A percentile compares a stretch with the other conserved stretches of the same genome.
These are phyloP conservation scores for Cladophialophora yegresii DNA, from an alignment of 2,329 filamentous ascomycete genomes.

Conservation along the genomic window DNA sequence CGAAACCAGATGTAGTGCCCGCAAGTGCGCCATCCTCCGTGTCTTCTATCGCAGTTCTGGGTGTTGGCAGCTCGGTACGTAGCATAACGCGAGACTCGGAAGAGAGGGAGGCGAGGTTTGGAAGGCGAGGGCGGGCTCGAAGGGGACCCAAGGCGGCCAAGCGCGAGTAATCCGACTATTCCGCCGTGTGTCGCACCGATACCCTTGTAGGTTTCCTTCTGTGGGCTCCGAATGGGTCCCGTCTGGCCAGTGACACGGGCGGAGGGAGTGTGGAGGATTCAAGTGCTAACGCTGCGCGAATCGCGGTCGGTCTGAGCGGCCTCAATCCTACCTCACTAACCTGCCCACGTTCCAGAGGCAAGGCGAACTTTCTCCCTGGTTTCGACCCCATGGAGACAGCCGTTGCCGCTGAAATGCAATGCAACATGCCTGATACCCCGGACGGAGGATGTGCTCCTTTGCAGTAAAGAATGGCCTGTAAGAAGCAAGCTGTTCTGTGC, in stretches of 20 bases:
- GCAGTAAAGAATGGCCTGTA: background rate
- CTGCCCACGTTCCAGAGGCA: conserved; percentile 1
- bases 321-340: conserved; percentile 30
- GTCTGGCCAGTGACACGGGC: conserved; percentile 12
- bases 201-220: conserved; percentile 15
- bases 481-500: background rate
- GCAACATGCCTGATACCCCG: conserved; percentile 14
- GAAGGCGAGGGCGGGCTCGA: background rate
- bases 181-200: conserved; percentile 17
- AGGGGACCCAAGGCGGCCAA: conserved; percentile 1
- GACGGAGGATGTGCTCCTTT: background rate
- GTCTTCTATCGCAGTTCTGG: conserved; percentile 12
- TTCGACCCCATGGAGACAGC: conserved; percentile 8
- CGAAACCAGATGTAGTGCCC: conserved; percentile 15
- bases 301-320: conserved; percentile 5
- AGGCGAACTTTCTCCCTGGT: background rate
- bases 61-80: conserved; percentile 8
- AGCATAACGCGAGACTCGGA: conserved; percentile 11
- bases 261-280: conserved; percentile 16
- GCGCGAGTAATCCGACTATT: conserved; percentile 23
- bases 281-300: conserved; percentile 1
- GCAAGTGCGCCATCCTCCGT: conserved; percentile 11
- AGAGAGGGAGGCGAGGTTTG: conserved; percentile 19
- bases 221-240: conserved; percentile 4
- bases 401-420: conserved; percentile 17